Evolutionary conservation across 352 stramenopile species (phyloP), one percentile per base, ranked within the genome.

Genomic region (Plasmopara muralis): DNA sequence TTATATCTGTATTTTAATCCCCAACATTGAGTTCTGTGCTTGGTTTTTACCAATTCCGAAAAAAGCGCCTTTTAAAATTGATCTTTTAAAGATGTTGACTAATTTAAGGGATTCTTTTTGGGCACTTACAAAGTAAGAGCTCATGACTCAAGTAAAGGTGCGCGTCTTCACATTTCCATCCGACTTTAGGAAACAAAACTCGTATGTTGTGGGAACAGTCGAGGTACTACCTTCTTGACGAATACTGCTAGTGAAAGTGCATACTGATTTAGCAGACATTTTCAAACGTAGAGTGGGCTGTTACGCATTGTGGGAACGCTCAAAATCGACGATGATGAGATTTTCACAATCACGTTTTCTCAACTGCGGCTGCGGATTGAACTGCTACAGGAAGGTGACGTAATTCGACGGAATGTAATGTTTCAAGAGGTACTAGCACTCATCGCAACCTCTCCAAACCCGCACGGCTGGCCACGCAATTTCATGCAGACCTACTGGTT

Each of bases 401-500:
- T 87, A 64, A 76, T 85, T 40, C 64, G 80, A 13, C 78, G 81
- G 25, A 86, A 68, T 47, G 46, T 76, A 43, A 69, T 89, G 58
- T 92, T 88, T 60, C 81, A 92, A 47, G 81, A 92, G 49, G 74
- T 86, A 31, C 47, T 92, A 30, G 55, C 75, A 42, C 72, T 87
- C 43, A 83, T 84, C 51, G 64, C 65, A 7, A 64, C 60, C 34
- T 81, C 72, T 35, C 48, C 70, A 4, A 89, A 89, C 31, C 77
- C 78, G 12, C 77, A 89, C 51, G 16, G 60, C 25, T 89, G 78
- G 78, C 78, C 76, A 3, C 37, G 63, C 5, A 87, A 74, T 41
- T 62, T 74, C 35, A 57, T 83, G 52, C 78, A 88, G 47, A 89
- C 78, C 6, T 92, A 92, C 50, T 86, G 78, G 74, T 85, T 89